These are phyloP conservation scores for Aspergillus sp. DNA, from an alignment of 2,329 filamentous ascomycete genomes.

Conservation along the genomic window DNA sequence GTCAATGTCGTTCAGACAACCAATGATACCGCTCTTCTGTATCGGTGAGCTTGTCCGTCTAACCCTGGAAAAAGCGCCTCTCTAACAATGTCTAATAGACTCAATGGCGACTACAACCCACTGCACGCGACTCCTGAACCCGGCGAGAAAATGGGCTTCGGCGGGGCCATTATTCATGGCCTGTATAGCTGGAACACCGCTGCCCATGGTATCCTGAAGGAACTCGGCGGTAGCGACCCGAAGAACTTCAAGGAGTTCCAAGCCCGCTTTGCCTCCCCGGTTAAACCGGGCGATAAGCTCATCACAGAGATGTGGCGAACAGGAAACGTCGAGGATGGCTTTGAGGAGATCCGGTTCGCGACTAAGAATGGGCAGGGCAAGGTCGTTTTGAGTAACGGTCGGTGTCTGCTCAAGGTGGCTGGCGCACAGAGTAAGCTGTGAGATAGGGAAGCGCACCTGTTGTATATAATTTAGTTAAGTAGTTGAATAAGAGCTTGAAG, in stretches of 20 bases:
- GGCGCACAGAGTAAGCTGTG: conserved; percentile 56
- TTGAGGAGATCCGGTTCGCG: conserved; percentile 75
- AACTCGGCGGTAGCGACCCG: conserved; percentile 66
- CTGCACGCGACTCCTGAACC: conserved; percentile 81
- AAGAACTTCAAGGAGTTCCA: conserved; percentile 80
- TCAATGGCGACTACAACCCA: conserved; percentile 93
- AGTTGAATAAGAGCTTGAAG: too few species aligned
- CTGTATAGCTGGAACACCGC: conserved; percentile 79
- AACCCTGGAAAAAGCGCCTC: too few species aligned
- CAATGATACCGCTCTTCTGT: conserved; percentile 63
- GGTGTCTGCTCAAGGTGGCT: conserved; percentile 63
- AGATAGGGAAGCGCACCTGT: conserved; percentile 7
- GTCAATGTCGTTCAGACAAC: conserved; percentile 62
- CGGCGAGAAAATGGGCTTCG: conserved; percentile 82
- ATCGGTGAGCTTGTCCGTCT: conserved; percentile 41
- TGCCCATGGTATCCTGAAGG: conserved; percentile 61
- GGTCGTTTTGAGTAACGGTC: conserved; percentile 77
- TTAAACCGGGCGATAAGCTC: conserved; percentile 73
- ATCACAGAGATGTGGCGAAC: conserved; percentile 73
- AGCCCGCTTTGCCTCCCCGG: conserved; percentile 76
- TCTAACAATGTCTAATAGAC: conserved; percentile 43
- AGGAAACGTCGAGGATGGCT: conserved; percentile 52
- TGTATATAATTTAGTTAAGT: background rate
- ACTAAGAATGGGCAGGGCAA: conserved; percentile 71
- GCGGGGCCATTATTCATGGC: conserved; percentile 80